phyloP scores from a whole-genome alignment of 495 filamentous ascomycete species.

The Oleoguttula mirabilis region DNA sequence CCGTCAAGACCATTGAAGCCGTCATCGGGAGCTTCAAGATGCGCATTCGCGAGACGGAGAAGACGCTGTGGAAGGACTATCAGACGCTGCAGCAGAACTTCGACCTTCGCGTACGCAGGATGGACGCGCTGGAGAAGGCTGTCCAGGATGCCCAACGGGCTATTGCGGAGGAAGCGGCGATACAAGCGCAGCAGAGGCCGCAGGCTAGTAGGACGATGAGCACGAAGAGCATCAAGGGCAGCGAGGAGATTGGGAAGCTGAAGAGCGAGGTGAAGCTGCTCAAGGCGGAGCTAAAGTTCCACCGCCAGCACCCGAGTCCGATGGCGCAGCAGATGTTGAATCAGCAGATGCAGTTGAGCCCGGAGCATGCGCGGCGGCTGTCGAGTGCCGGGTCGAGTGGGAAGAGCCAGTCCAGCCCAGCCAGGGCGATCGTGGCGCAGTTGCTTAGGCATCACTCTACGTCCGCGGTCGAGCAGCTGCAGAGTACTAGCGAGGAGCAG shows the following conservation, averaged over 20 bases:
- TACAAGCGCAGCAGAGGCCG: slow-evolving; percentile 7
- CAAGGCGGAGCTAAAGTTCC: slow-evolving; percentile 68
- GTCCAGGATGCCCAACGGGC: slow-evolving; percentile 30
- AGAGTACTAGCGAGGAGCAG: slow-evolving; percentile 7
- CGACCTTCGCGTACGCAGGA: slow-evolving; percentile 63
- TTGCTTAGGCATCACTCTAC: slow-evolving; percentile 43
- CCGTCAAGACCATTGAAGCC: slow-evolving; percentile 76
- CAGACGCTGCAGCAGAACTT: slow-evolving; percentile 72
- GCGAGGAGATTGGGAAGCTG: slow-evolving; percentile 53
- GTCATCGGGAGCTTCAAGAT: slow-evolving; percentile 70
- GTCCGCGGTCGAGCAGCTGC: slow-evolving; percentile 32
- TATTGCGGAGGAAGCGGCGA: slow-evolving; percentile 9
- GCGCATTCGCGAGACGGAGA: slow-evolving; percentile 71
- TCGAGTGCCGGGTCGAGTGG: slow-evolving; percentile 4
- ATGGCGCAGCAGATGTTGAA: slow-evolving; percentile 25
- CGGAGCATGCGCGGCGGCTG: slow-evolving; percentile 7
- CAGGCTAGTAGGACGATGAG: slow-evolving; percentile 26
- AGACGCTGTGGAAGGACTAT: slow-evolving; percentile 81
- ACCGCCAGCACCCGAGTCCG: slow-evolving; percentile 37
- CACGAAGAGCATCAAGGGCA: slow-evolving; percentile 17
- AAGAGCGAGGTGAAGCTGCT: slow-evolving; percentile 70
- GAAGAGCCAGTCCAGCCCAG: slow-evolving; percentile 11
- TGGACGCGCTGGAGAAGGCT: slow-evolving; percentile 75
- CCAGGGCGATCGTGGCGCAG: slow-evolving; percentile 28
- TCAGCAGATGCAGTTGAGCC: slow-evolving; percentile 10